Percentiles rank a stretch among this genome's conserved stretches.
Conservation (phyloP, 495 filamentous ascomycete genomes). For the Penicillium psychrofluorescens region DNA sequence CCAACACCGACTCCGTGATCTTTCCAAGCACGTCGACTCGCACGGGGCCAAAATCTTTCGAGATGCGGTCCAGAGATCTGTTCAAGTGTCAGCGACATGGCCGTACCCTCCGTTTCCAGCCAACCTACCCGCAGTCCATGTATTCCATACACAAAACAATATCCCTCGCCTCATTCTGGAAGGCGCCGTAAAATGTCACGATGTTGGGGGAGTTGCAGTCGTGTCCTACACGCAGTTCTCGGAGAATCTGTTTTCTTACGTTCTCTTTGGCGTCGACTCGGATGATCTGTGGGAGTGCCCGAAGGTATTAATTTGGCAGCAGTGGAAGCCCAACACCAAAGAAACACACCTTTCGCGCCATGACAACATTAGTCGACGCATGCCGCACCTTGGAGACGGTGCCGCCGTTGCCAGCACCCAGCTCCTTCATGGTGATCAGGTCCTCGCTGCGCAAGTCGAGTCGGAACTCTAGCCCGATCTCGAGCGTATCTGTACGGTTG, state of each 20-base stretch:
- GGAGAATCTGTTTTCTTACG: conserved; percentile 88
- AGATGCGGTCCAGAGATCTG: conserved; percentile 91
- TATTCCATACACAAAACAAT: conserved; percentile 99
- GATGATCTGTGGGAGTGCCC: conserved; percentile 59
- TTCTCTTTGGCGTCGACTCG: conserved; percentile 97
- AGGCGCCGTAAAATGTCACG: conserved; percentile 94
- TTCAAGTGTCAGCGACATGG: conserved; percentile 8
- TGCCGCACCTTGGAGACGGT: conserved; percentile 98
- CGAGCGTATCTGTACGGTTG: conserved; percentile 68
- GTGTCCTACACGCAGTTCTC: conserved; percentile 95
- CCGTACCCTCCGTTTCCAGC: neutral
- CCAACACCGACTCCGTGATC: conserved; percentile 94
- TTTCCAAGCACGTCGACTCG: conserved; percentile 99
- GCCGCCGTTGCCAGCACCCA: conserved; percentile 93
- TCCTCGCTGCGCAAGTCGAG: conserved; percentile 89
- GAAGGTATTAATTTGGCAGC: conserved; percentile 3
- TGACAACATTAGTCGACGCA: conserved; percentile 86
- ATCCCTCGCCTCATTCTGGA: conserved; percentile 90
- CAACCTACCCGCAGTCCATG: conserved; percentile 91
- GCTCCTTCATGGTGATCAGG: conserved; percentile 84
- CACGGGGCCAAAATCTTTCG: conserved; percentile 87
- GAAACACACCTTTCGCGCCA: conserved; percentile 86
- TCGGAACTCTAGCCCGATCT: conserved; percentile 96
- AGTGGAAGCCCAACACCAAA: neutral
- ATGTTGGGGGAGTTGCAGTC: conserved; percentile 95